These are phyloP conservation scores for Trichoderma semiorbis DNA, from an alignment of 2,329 filamentous ascomycete genomes.

Conservation along the genomic window DNA sequence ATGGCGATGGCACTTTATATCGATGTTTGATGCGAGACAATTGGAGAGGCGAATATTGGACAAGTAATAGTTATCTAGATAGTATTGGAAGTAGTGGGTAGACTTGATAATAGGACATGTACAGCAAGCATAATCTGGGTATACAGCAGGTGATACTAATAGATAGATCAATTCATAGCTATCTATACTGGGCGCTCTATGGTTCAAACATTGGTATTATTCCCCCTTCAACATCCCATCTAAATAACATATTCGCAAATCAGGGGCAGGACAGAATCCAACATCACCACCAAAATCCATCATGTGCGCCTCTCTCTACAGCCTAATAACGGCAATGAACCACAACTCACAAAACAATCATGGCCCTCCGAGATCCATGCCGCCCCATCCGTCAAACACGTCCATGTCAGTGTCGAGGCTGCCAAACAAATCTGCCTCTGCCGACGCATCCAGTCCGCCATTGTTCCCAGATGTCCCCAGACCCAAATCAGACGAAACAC, in stretches of 20 bases:
- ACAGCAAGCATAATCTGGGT: too few species aligned
- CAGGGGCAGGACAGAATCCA: not conserved
- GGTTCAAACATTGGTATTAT: not conserved
- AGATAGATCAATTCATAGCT: not conserved
- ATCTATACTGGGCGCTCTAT: not conserved
- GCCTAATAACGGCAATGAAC: not conserved
- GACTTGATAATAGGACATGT: not conserved
- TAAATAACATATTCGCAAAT: not conserved
- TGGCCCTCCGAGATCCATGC: constrained; percentile 4
- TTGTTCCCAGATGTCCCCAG: constrained; percentile 35
- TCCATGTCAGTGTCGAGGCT: constrained; percentile 41
- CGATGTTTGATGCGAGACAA: not conserved
- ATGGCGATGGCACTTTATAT: not conserved
- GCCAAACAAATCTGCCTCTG: constrained; percentile 40
- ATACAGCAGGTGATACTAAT: too few species aligned
- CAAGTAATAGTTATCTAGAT: not conserved
- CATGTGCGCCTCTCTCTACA: not conserved
- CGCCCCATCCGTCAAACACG: constrained; percentile 40
- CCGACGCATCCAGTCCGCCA: constrained; percentile 30
- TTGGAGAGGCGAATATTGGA: not conserved
- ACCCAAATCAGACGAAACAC: constrained; percentile 36
- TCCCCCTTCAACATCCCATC: not conserved
- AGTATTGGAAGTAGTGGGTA: not conserved
- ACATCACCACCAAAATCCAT: not conserved
- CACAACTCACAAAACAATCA: not conserved